A percentile compares a stretch with the other conserved stretches of the same genome.
phyloP scores from a whole-genome alignment of 140 eudicot species.

The Senecio squalidus region DNA sequence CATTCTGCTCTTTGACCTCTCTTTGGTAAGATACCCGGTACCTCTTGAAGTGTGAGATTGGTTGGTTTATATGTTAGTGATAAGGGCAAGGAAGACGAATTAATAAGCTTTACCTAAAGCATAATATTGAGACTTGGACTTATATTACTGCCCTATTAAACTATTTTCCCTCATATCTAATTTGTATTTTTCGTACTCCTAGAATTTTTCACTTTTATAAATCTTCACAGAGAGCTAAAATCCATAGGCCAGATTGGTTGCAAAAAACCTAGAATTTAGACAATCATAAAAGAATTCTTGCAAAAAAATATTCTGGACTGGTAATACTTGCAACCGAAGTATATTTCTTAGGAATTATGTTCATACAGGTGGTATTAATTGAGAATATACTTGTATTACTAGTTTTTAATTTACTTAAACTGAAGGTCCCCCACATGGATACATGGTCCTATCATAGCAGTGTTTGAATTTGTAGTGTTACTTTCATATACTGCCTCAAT shows the following conservation, averaged over 20 bases:
- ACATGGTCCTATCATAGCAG: not conserved
- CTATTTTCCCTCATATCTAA: not conserved
- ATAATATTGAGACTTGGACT: not conserved
- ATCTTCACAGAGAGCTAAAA: constrained; percentile 4
- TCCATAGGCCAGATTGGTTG: not conserved
- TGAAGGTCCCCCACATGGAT: not conserved
- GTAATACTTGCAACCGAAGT: not conserved
- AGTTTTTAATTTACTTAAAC: constrained; percentile 2
- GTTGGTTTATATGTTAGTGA: constrained; percentile 3
- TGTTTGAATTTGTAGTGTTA: not conserved
- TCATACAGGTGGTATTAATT: constrained; percentile 11
- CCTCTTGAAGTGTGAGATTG: not conserved
- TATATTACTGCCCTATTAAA: constrained; percentile 4
- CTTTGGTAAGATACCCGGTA: not conserved
- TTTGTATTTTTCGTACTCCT: not conserved
- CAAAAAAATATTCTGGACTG: not conserved
- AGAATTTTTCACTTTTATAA: constrained; percentile 5
- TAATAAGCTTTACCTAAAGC: not conserved
- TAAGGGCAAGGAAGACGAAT: not conserved
- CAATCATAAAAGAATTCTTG: not conserved
- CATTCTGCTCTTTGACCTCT: constrained; percentile 1
- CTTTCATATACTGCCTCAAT: not conserved
- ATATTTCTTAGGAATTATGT: not conserved
- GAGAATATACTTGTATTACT: not conserved
- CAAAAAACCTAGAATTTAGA: constrained; percentile 7